Evolutionary conservation across 116 monocot species (phyloP).

Genomic region (Zostera marina): DNA sequence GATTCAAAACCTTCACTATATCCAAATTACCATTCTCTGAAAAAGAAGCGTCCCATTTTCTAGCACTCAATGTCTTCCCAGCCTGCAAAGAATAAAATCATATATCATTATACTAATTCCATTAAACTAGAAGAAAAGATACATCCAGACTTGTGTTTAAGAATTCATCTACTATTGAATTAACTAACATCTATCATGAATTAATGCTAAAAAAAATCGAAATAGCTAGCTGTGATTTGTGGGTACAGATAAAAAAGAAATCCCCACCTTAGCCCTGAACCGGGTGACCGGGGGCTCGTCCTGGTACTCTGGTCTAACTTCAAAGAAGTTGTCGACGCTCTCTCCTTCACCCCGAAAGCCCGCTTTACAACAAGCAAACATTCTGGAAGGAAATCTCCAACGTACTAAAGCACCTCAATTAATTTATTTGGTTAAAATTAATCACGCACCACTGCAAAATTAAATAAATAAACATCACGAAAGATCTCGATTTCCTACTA

Average conservation of each 20-base stretch:
- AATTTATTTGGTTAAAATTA: too few species aligned
- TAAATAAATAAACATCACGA: too few species aligned
- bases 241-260: background rate
- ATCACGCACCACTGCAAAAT: too few species aligned
- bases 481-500: too few species aligned
- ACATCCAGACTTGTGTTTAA: background rate
- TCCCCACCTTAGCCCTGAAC: conserved; percentile 42
- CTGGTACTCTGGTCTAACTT: conserved; percentile 30
- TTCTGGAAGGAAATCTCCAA: background rate
- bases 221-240: too few species aligned
- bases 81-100: conserved; percentile 1
- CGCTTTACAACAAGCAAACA: conserved; percentile 15
- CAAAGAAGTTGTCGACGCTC: conserved; percentile 31
- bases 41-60: conserved; percentile 64
- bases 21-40: conserved; percentile 66
- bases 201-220: background rate
- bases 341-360: conserved; percentile 7
- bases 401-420: background rate
- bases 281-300: conserved; percentile 37
- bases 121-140: background rate
- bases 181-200: background rate
- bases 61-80: conserved; percentile 70
- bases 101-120: background rate
- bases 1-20: conserved; percentile 42
- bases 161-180: background rate